Base-by-base conservation (phyloP, 345 rosid genomes). In the Iberis pinnata region DNA sequence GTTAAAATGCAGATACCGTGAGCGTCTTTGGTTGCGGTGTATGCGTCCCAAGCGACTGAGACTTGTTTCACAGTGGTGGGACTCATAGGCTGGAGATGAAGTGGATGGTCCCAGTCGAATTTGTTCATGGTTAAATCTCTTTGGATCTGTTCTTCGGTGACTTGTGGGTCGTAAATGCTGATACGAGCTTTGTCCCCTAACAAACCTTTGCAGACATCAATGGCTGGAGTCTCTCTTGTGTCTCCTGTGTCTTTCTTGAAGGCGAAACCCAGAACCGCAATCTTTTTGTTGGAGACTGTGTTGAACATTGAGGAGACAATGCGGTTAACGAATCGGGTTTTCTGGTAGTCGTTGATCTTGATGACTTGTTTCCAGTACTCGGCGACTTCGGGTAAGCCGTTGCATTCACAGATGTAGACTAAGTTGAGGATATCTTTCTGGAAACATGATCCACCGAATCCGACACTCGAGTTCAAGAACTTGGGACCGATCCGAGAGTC, bases 321-420 rank as follows among this genome's bases (percentile, higher is more conserved):
- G 15, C 90, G 88, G 77, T 84, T 88, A 48, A 84, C 96, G 6
- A 88, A 88, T 10, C 96, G 71, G 75, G 66, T 80, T 73, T 88
- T 84, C 74, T 84, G 37, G 37, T 32, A 32, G n/a, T 32, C 37
- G n/a, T 32, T 32, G 37, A 88, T 76, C 82, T 88, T 88, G 68
- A 88, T 88, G 53, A 84, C 96, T 63, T 84, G 96, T 67, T 82
- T 84, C 96, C 95, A 88, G 79, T 88, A 88, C 70, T 88, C 88
- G 2, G 96, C 90, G 26, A 84, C 95, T 69, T 88, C 96, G 0
- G 95, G 95, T 47, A 88, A 82, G 56, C 96, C 94, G 33, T 82
- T 81, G 88, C 94, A 88, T 67, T 88, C 94, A 1, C 96, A 88
- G 68, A 88, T 88, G 78, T 88, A 88, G 46, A 88, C 86, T 24